These are phyloP conservation scores for Suhomyces tanzawaensis DNA, from an alignment of 805 yeast species.

Conservation along the genomic window DNA sequence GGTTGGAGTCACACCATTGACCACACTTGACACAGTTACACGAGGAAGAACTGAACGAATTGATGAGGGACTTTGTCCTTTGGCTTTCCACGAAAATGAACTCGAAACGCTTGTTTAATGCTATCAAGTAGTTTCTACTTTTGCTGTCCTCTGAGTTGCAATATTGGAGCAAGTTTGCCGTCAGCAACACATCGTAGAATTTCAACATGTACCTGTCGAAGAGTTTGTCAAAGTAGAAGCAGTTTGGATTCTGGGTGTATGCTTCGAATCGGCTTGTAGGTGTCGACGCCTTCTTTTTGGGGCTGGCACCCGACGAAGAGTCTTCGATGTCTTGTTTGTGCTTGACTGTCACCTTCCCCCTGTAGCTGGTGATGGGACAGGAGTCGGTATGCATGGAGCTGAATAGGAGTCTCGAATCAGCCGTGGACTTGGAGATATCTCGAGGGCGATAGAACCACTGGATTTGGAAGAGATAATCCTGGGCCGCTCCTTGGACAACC, in stretches of 20 bases:
- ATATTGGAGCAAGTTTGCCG: slow-evolving; percentile 45
- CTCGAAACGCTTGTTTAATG: slow-evolving; percentile 64
- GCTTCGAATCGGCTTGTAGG: slow-evolving; percentile 38
- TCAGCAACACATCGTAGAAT: slow-evolving; percentile 73
- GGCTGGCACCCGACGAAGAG: neutral
- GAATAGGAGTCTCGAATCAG: slow-evolving; percentile 72
- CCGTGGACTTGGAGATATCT: slow-evolving; percentile 66
- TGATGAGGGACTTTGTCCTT: slow-evolving; percentile 58
- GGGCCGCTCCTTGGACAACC: neutral
- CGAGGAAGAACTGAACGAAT: slow-evolving; percentile 55
- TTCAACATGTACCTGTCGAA: slow-evolving; percentile 84
- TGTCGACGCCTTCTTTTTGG: slow-evolving; percentile 8
- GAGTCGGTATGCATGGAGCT: slow-evolving; percentile 85
- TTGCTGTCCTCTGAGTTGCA: slow-evolving; percentile 40
- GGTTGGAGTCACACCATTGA: slow-evolving; percentile 75
- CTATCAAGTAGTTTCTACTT: slow-evolving; percentile 58
- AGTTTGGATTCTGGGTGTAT: slow-evolving; percentile 58
- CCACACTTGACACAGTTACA: slow-evolving; percentile 67
- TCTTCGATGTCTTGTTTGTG: slow-evolving; percentile 62
- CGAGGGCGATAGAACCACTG: slow-evolving; percentile 92
- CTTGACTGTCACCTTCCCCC: slow-evolving; percentile 73
- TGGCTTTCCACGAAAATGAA: slow-evolving; percentile 74
- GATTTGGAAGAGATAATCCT: slow-evolving; percentile 57
- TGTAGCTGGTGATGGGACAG: slow-evolving; percentile 69
- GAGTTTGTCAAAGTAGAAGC: slow-evolving; percentile 80